phyloP scores from a whole-genome alignment of 495 filamentous ascomycete species.

The Lepraria neglecta region DNA sequence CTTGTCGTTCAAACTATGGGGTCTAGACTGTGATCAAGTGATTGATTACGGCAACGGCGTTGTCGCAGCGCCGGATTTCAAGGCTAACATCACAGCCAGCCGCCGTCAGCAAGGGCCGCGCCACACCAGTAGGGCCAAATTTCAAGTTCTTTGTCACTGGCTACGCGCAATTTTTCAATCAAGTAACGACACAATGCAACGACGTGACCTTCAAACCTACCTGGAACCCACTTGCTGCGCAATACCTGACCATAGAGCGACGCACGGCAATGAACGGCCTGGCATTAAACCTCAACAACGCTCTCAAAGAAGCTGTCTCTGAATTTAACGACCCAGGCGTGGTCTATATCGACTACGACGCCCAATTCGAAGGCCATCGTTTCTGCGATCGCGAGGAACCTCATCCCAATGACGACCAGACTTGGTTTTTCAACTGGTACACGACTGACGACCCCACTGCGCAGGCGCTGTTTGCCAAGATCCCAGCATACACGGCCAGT shows the following conservation, averaged over 20 bases:
- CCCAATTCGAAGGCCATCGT: conserved; percentile 21
- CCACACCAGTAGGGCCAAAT: background rate
- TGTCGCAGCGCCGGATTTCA: conserved; percentile 10
- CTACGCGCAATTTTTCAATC: conserved; percentile 28
- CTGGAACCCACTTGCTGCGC: background rate
- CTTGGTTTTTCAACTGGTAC: conserved; percentile 22
- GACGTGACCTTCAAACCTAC: conserved; percentile 13
- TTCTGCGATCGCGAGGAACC: conserved; percentile 27
- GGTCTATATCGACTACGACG: conserved; percentile 22
- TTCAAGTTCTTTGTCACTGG: conserved; percentile 23
- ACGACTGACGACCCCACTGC: too few relatives aligned
- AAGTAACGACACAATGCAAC: conserved; percentile 20
- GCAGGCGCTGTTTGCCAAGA: too few relatives aligned
- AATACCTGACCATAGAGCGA: conserved; percentile 19
- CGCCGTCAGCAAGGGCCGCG: conserved; percentile 13
- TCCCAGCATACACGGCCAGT: too few relatives aligned
- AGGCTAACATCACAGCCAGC: conserved; percentile 13
- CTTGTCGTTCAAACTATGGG: conserved; percentile 15
- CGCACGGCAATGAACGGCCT: conserved; percentile 19
- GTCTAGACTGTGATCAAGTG: conserved; percentile 17
- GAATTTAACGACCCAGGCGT: conserved; percentile 7
- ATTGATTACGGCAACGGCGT: conserved; percentile 1
- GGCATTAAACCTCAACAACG: conserved; percentile 13
- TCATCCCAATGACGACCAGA: conserved; percentile 15
- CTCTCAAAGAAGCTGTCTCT: conserved; percentile 9